Evolutionary conservation across 2,329 filamentous ascomycete species (phyloP).

Genomic region (Trichoderma pleuroti): DNA sequence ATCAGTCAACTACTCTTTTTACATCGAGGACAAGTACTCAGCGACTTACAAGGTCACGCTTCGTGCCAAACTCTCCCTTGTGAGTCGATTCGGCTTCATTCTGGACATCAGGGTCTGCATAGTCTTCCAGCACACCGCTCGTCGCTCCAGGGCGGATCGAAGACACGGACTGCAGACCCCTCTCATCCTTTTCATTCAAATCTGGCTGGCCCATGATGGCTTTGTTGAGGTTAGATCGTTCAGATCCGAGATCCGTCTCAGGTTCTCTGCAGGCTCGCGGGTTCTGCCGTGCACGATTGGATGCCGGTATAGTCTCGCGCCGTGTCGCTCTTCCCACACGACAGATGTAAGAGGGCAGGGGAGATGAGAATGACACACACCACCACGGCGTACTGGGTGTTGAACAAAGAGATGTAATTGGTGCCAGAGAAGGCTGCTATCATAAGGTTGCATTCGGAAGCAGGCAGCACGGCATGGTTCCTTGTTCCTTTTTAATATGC

Average conservation of each 20-base stretch:
- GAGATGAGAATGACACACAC: background rate
- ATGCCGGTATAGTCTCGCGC: background rate
- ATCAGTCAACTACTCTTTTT: background rate
- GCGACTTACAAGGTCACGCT: slow-evolving; percentile 19
- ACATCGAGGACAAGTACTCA: background rate
- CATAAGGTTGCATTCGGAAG: slow-evolving; percentile 5
- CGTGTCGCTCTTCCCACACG: background rate
- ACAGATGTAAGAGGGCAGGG: background rate
- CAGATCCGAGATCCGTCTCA: background rate
- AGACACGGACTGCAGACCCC: slow-evolving; percentile 9
- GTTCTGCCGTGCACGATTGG: background rate
- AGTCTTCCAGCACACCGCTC: slow-evolving; percentile 1
- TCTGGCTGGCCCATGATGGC: background rate
- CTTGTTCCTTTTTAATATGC: background rate
- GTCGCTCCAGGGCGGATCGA: slow-evolving; percentile 5
- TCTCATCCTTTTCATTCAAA: slow-evolving; percentile 7
- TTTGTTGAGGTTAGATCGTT: background rate
- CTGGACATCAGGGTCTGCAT: slow-evolving; percentile 12
- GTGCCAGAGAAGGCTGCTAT: background rate
- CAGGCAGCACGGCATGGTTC: background rate
- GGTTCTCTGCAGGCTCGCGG: background rate
- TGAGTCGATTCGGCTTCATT: slow-evolving; percentile 19
- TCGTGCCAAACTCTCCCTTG: slow-evolving; percentile 21
- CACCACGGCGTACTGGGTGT: background rate
- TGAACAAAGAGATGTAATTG: background rate